phyloP scores from a whole-genome alignment of 2,329 filamentous ascomycete genomes.

The Dothistroma septosporum region DNA sequence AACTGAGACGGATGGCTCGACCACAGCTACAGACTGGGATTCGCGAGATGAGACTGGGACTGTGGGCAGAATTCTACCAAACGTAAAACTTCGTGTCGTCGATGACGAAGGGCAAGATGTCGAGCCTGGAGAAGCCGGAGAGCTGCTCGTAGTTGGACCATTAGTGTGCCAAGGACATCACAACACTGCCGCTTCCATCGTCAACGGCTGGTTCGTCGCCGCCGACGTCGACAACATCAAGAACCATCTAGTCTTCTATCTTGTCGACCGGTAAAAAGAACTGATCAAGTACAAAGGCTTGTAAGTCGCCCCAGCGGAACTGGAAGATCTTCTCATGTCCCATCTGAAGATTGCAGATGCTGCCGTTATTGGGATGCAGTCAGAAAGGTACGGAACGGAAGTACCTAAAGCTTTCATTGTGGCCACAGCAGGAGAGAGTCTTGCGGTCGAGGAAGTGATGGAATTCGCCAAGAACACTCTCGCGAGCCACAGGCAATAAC shows the following conservation, averaged over 20 bases:
- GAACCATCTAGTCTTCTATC: slow-evolving; percentile 32
- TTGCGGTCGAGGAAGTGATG: slow-evolving; percentile 45
- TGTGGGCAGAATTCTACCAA: slow-evolving; percentile 11
- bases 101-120: slow-evolving; percentile 9
- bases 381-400: background rate
- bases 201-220: slow-evolving; percentile 37
- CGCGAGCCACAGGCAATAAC: slow-evolving; percentile 58
- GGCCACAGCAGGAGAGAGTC: background rate
- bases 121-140: slow-evolving; percentile 3
- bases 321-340: slow-evolving; percentile 21
- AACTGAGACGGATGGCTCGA: slow-evolving; percentile 52
- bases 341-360: slow-evolving; percentile 71
- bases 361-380: slow-evolving; percentile 64
- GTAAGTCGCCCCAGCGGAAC: slow-evolving; percentile 30
- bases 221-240: slow-evolving; percentile 34
- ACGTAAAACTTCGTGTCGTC: slow-evolving; percentile 6
- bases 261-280: slow-evolving; percentile 36
- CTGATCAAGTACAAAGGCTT: slow-evolving; percentile 43
- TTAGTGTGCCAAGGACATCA: slow-evolving; percentile 10
- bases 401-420: slow-evolving; percentile 6
- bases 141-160: slow-evolving; percentile 8
- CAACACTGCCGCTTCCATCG: slow-evolving; percentile 7
- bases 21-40: slow-evolving; percentile 36
- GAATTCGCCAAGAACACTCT: slow-evolving; percentile 59
- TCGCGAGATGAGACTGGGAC: slow-evolving; percentile 4